Evolutionary conservation across 106 monocot genomes (phyloP).

Genomic region (Platanthera zijinensis): DNA sequence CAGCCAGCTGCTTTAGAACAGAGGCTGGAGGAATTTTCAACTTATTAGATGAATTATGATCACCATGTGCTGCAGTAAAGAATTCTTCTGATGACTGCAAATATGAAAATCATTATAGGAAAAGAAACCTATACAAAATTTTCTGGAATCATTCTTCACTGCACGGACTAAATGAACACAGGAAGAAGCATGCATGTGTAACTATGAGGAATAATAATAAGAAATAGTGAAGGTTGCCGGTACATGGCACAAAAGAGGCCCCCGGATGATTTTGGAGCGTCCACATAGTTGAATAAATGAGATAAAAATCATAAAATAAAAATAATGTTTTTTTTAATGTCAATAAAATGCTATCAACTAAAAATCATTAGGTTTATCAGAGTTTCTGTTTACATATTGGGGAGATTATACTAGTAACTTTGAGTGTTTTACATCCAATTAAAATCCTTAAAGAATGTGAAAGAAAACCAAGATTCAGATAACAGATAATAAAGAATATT

Average conservation of each 20-base stretch:
- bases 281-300: not conserved
- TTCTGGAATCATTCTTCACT: not conserved
- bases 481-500: not conserved
- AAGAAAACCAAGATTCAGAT: not conserved
- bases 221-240: not conserved
- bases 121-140: not conserved
- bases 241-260: not conserved
- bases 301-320: not conserved
- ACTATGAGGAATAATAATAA: not conserved
- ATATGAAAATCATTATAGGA: not conserved
- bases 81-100: constrained; percentile 25
- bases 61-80: constrained; percentile 2
- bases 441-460: not conserved
- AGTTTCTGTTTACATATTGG: not conserved
- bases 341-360: not conserved
- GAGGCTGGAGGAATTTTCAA: constrained; percentile 33
- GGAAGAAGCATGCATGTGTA: not conserved
- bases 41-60: constrained; percentile 14
- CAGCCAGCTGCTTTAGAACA: constrained; percentile 45
- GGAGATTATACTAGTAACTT: not conserved
- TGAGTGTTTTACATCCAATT: not conserved
- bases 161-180: not conserved
- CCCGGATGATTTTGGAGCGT: not conserved
- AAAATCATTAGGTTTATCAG: not conserved
- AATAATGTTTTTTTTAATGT: not conserved